These are phyloP conservation scores for Aegle marmelos DNA, from an alignment of 345 rosid genomes.

Conservation along the genomic window DNA sequence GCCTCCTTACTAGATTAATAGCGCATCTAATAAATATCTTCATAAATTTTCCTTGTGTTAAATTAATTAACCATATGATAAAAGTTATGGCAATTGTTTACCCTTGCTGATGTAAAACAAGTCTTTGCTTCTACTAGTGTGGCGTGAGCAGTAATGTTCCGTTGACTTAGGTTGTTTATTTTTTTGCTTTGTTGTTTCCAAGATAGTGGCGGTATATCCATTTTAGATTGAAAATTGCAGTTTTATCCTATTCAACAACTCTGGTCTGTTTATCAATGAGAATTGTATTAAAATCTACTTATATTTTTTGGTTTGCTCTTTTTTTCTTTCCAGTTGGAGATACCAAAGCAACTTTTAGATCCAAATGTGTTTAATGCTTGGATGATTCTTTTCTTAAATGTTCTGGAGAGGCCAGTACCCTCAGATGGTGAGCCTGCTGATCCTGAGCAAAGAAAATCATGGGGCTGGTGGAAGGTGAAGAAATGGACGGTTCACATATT, in stretches of 20 bases:
- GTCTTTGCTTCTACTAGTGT: background rate
- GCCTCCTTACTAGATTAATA: background rate
- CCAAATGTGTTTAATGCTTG: slow-evolving; percentile 82
- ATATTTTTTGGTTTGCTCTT: background rate
- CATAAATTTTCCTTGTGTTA: background rate
- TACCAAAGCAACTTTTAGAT: slow-evolving; percentile 82
- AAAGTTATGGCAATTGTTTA: background rate
- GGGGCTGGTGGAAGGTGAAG: slow-evolving; percentile 99
- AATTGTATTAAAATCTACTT: background rate
- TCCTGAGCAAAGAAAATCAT: slow-evolving; percentile 85
- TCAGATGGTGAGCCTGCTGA: slow-evolving; percentile 90
- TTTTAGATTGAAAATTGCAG: background rate
- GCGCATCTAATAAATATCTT: background rate
- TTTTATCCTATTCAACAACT: background rate
- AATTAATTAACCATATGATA: background rate
- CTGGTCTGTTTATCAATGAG: background rate
- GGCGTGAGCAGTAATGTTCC: background rate
- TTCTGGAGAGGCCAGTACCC: slow-evolving; percentile 94
- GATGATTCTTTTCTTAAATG: slow-evolving; percentile 88
- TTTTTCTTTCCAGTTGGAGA: slow-evolving; percentile 69
- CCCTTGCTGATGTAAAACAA: background rate
- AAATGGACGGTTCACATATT: slow-evolving; percentile 97
- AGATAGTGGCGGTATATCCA: background rate
- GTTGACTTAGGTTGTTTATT: background rate
- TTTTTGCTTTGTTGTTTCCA: background rate